Evolutionary conservation across 495 filamentous ascomycete species (phyloP).

Genomic region (Tuber indicum): DNA sequence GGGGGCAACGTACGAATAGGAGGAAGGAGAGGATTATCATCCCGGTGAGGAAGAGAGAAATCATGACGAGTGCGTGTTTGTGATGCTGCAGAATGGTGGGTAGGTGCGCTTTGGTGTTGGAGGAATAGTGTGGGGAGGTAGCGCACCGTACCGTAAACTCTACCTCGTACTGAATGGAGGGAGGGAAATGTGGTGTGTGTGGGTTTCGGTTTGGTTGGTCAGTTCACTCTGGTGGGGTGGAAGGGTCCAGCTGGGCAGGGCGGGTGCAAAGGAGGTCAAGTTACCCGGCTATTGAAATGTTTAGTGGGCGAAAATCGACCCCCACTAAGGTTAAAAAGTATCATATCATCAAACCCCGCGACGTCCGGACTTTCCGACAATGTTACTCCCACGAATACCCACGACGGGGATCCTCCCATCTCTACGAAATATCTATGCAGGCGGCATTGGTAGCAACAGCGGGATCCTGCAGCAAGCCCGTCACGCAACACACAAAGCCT

Average conservation of each 20-base stretch:
- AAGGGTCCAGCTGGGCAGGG: too few species aligned
- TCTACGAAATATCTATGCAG: background rate
- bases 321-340: background rate
- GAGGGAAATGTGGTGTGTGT: background rate
- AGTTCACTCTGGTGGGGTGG: too few species aligned
- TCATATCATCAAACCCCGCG: background rate
- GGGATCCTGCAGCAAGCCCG: constrained; percentile 45
- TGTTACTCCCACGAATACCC: constrained; percentile 35
- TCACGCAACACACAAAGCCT: constrained; percentile 75
- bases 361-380: background rate
- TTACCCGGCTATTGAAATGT: background rate
- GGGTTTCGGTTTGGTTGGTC: background rate
- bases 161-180: background rate
- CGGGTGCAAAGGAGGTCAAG: background rate
- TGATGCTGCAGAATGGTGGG: background rate
- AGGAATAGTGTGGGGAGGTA: background rate
- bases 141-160: background rate
- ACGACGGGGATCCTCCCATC: background rate
- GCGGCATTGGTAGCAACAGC: background rate
- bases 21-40: background rate
- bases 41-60: constrained; percentile 10
- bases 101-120: background rate
- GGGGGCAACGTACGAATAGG: background rate
- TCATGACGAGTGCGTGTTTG: constrained; percentile 12
- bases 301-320: background rate